Conservation (phyloP, 2,329 filamentous ascomycete species). For the Colletotrichum falcatum region DNA sequence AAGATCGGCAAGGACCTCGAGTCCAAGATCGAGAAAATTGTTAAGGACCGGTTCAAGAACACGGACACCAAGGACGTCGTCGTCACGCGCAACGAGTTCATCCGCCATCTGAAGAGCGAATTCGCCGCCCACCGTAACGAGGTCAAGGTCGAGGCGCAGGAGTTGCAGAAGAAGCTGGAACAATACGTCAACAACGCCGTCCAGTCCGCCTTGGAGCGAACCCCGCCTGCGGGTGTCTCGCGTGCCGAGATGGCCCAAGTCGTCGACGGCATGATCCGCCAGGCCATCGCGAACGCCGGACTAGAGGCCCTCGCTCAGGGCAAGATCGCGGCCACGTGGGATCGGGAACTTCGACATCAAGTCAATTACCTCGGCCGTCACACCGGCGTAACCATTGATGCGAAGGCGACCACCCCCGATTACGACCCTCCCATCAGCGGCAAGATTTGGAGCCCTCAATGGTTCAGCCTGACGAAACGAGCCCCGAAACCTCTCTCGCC, state of each 20-base stretch:
- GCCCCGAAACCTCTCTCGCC: not conserved
- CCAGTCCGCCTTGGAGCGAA: conserved; percentile 43
- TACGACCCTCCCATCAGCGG: conserved; percentile 55
- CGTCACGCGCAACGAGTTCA: conserved; percentile 63
- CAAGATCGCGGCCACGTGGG: conserved; percentile 59
- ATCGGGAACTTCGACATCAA: conserved; percentile 60
- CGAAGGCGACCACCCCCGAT: conserved; percentile 66
- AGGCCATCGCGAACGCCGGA: conserved; percentile 58
- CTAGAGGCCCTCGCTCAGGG: conserved; percentile 61
- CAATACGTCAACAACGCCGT: conserved; percentile 50
- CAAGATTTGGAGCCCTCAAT: conserved; percentile 35
- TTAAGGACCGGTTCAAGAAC: conserved; percentile 52
- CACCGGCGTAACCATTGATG: conserved; percentile 75
- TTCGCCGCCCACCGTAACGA: conserved; percentile 53
- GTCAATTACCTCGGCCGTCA: conserved; percentile 81
- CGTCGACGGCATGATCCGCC: conserved; percentile 56
- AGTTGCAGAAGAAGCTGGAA: conserved; percentile 52
- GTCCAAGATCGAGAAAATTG: conserved; percentile 50
- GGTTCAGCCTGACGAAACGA: not conserved
- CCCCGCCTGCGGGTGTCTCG: conserved; percentile 50
- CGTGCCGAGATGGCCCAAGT: conserved; percentile 56
- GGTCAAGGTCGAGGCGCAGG: conserved; percentile 55
- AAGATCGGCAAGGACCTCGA: conserved; percentile 49
- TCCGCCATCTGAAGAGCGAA: conserved; percentile 56
- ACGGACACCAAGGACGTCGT: conserved; percentile 51